Evolutionary conservation across 805 yeast species (phyloP).

Genomic region (Hyphopichia homilentoma): DNA sequence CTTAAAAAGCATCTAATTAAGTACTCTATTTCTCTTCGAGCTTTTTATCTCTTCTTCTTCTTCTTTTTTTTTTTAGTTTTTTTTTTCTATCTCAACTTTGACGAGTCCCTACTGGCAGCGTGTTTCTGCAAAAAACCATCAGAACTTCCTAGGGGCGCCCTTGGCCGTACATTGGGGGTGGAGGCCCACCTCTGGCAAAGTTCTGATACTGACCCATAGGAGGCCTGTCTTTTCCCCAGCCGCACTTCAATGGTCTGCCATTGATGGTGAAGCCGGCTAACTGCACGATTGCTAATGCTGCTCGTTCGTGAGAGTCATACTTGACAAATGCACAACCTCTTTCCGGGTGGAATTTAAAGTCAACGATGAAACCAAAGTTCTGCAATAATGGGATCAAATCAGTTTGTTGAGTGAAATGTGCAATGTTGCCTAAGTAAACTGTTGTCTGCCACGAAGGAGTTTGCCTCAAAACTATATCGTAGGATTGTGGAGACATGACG

Average conservation of each 20-base stretch:
- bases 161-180: slow-evolving; percentile 26
- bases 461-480: slow-evolving; percentile 70
- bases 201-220: slow-evolving; percentile 25
- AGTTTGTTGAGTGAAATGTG: slow-evolving; percentile 68
- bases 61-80: too few species aligned
- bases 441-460: slow-evolving; percentile 83
- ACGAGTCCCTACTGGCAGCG: too few species aligned
- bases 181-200: slow-evolving; percentile 19
- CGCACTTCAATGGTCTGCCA: slow-evolving; percentile 76
- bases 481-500: slow-evolving; percentile 51
- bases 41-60: too few species aligned
- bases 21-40: too few species aligned
- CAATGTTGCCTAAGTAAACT: slow-evolving; percentile 81
- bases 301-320: slow-evolving; percentile 82
- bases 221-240: slow-evolving; percentile 75
- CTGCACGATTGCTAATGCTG: slow-evolving; percentile 83
- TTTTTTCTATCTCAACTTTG: too few species aligned
- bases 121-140: too few species aligned
- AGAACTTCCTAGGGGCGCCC: slow-evolving; percentile 17
- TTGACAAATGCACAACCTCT: slow-evolving; percentile 86
- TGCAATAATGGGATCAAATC: slow-evolving; percentile 73
- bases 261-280: slow-evolving; percentile 65
- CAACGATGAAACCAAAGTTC: slow-evolving; percentile 79
- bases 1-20: too few species aligned
- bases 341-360: slow-evolving; percentile 75